phyloP scores from a whole-genome alignment of 805 yeast genomes.

The Tetrapisispora pingtungensis region DNA sequence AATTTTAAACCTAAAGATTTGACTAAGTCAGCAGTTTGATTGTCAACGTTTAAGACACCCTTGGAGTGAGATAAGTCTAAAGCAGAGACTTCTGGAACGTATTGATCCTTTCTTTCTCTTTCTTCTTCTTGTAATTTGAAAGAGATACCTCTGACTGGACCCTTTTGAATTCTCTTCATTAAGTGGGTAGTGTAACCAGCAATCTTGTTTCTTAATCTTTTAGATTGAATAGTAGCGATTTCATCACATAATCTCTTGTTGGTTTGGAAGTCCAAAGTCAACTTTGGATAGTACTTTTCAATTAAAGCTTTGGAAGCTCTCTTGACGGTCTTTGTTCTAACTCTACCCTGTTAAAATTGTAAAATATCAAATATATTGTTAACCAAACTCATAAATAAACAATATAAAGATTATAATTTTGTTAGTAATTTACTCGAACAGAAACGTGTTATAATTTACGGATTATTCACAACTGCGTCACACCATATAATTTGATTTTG shows the following conservation, averaged over 20 bases:
- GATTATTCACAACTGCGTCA: too few species aligned
- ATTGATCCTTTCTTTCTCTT: slow-evolving; percentile 99
- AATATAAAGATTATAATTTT: background rate
- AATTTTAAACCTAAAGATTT: slow-evolving; percentile 86
- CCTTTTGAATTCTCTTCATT: slow-evolving; percentile 99
- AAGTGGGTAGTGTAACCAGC: slow-evolving; percentile 99
- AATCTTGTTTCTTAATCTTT: slow-evolving; percentile 99
- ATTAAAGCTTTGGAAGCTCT: slow-evolving; percentile 99
- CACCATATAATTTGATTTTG: too few species aligned
- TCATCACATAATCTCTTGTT: slow-evolving; percentile 99
- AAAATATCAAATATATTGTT: background rate
- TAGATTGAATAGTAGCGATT: slow-evolving; percentile 97
- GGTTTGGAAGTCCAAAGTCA: slow-evolving; percentile 98
- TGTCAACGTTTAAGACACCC: slow-evolving; percentile 93
- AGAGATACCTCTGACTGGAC: slow-evolving; percentile 99
- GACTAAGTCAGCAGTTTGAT: slow-evolving; percentile 92
- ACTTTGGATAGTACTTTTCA: slow-evolving; percentile 99
- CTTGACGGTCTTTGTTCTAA: slow-evolving; percentile 99
- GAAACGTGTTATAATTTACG: too few species aligned
- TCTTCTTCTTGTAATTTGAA: slow-evolving; percentile 99
- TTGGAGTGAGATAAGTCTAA: slow-evolving; percentile 94
- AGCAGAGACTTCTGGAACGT: slow-evolving; percentile 99
- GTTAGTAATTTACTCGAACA: background rate
- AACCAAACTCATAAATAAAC: background rate
- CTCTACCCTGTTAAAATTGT: slow-evolving; percentile 74